Conservation (phyloP, 2,329 filamentous ascomycete genomes). For the Xylariaceae sp. region DNA sequence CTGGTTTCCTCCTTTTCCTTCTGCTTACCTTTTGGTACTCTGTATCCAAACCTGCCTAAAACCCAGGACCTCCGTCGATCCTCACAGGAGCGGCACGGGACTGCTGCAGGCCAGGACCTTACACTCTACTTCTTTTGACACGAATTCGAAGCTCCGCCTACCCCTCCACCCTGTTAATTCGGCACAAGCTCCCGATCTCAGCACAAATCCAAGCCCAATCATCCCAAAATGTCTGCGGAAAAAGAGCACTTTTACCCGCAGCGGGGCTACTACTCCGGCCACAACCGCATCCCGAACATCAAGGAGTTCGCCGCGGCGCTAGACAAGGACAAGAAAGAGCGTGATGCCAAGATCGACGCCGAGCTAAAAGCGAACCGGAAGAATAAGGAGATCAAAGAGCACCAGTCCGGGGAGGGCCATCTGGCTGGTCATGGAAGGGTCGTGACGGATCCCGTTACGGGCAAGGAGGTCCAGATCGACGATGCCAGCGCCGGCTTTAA, state of each 20-base stretch:
- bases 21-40: not conserved
- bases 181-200: not conserved
- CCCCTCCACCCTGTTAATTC: not conserved
- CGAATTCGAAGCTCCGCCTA: not conserved
- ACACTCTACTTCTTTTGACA: not conserved
- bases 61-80: no score
- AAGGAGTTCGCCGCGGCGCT: slow-evolving; percentile 76
- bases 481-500: slow-evolving; percentile 69
- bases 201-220: not conserved
- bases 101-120: not conserved
- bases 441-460: slow-evolving; percentile 86
- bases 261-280: slow-evolving; percentile 66
- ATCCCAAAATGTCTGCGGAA: slow-evolving; percentile 27
- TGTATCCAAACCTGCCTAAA: no score
- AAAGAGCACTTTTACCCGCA: slow-evolving; percentile 28
- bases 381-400: slow-evolving; percentile 37
- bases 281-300: slow-evolving; percentile 83
- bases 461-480: slow-evolving; percentile 79
- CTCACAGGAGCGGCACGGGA: no score
- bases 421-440: slow-evolving; percentile 53
- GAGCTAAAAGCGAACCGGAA: slow-evolving; percentile 39
- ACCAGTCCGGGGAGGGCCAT: slow-evolving; percentile 39
- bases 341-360: slow-evolving; percentile 68
- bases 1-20: not conserved
- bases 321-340: slow-evolving; percentile 71